A percentile compares a stretch with the other conserved stretches of the same genome.
Evolutionary conservation across 441 rosid genomes (phyloP).

Genomic region (Aleurites moluccanus): DNA sequence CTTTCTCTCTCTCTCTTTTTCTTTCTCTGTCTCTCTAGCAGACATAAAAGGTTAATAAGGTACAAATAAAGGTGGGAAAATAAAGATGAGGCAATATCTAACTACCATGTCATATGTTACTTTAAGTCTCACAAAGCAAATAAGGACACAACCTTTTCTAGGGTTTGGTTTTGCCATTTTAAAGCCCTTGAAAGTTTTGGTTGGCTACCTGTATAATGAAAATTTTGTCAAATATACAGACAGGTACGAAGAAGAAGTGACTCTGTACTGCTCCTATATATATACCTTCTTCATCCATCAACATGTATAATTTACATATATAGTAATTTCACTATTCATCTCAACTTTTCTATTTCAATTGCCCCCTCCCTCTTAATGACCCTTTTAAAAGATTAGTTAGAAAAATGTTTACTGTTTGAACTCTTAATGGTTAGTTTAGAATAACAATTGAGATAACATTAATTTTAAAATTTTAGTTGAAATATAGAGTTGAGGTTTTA

Average conservation of each 20-base stretch:
- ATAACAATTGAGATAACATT: no score
- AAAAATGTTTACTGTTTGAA: no score
- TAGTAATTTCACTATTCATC: background rate
- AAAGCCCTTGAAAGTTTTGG: conserved; percentile 27
- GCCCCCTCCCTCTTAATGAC: no score
- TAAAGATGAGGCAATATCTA: conserved; percentile 25
- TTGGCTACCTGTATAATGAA: conserved; percentile 22
- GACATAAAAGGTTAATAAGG: conserved; percentile 32
- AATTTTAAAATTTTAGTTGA: no score
- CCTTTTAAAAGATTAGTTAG: no score
- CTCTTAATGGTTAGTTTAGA: no score
- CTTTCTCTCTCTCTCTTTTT: background rate
- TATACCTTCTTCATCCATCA: background rate
- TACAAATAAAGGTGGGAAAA: conserved; percentile 33
- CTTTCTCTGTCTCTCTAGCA: conserved; percentile 7
- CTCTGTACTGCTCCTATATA: background rate
- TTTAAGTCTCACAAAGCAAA: conserved; percentile 23
- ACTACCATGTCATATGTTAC: conserved; percentile 37
- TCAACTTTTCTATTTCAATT: background rate
- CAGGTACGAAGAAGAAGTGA: background rate
- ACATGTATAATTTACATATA: background rate
- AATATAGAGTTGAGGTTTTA: no score
- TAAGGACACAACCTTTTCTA: conserved; percentile 26
- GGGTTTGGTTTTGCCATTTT: conserved; percentile 34
- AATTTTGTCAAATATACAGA: conserved; percentile 12